Base-by-base conservation (phyloP, 2,329 filamentous ascomycete species). In the Arthrobotrys conoides region DNA sequence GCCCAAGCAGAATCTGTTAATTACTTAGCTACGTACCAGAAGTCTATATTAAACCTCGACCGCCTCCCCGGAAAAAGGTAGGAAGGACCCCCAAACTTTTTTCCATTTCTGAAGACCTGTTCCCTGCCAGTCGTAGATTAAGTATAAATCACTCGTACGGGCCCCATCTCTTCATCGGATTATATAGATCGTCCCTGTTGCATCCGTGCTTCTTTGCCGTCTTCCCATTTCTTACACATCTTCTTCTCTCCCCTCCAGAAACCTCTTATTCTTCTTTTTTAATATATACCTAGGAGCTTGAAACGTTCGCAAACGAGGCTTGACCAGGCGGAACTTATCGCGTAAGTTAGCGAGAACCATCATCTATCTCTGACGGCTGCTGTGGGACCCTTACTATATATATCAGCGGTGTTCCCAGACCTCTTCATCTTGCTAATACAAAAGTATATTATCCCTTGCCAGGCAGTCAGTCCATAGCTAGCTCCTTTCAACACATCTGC, bases 141-240 rank as follows among this genome's bases (percentile, higher is more conserved):
- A 71, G 46, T 49, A 72, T 66, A 72, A 68, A 75, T 75, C 51
- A 75, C 63, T 68, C 71, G 63, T 67, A 67, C 67, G 59, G 70
- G 16, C 49, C 61, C 46, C 49, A 22, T 46, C 30, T 66, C 49
- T n/a, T 73, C 53, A 53, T 70, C 67, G 67, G 53, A 70, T 70
- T 70, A 70, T 71, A 55, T 71, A 48, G 61, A 65, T 65, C 46
- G 61, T 33, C 46, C 61, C 18, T 64, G n/a, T 51, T 18, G 33
- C 27, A 49, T 51, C 67, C 61, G 61, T 49, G 55, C 46, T 61
- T 61, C 27, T 38, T 36, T 71, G 49, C 49, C 68, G 30, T 30
- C 36, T 65, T 59, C 30, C 48, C 22, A 27, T 12, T 27, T 55
- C 64, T 65, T 36, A 27, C 61, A 51, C 30, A 59, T 61, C 66